Percentiles rank a stretch among this genome's conserved stretches.
Conservation (phyloP, 2,329 filamentous ascomycete species). For the Apiospora arundinis region DNA sequence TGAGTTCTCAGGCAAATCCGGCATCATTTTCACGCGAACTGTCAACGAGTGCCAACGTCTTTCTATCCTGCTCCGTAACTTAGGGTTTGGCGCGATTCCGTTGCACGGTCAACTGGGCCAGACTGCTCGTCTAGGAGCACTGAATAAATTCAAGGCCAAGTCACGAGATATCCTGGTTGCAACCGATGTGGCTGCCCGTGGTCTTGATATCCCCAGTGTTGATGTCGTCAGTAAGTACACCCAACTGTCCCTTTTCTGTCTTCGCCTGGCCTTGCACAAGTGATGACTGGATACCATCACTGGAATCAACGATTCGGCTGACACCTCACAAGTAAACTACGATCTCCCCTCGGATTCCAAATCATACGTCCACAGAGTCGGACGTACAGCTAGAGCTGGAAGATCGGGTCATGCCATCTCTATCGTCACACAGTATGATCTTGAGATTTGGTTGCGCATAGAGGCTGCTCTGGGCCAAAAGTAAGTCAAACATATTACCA, state of each 20-base stretch:
- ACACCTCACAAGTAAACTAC: conserved; percentile 64
- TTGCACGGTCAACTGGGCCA: conserved; percentile 93
- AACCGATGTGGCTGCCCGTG: conserved; percentile 91
- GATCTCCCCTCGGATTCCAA: conserved; percentile 86
- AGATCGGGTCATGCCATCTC: conserved; percentile 83
- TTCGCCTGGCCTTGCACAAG: background rate
- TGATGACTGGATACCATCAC: background rate
- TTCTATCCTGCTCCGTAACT: conserved; percentile 78
- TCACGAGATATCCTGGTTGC: conserved; percentile 88
- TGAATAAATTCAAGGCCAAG: conserved; percentile 87
- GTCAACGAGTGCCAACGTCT: conserved; percentile 90
- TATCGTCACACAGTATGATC: conserved; percentile 85
- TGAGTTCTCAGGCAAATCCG: conserved; percentile 83
- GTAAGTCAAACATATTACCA: conserved; percentile 48
- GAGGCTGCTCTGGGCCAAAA: conserved; percentile 83
- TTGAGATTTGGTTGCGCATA: conserved; percentile 73
- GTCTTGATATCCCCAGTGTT: conserved; percentile 91
- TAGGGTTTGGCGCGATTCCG: conserved; percentile 91
- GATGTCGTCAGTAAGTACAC: conserved; percentile 65
- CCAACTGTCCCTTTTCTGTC: background rate
- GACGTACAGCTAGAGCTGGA: conserved; percentile 85
- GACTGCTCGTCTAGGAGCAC: conserved; percentile 81
- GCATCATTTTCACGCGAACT: conserved; percentile 90
- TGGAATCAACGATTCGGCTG: conserved; percentile 63
- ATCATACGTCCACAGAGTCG: conserved; percentile 90